Conservation (phyloP, 495 filamentous ascomycete species). For the Aspergillus biplanus region DNA sequence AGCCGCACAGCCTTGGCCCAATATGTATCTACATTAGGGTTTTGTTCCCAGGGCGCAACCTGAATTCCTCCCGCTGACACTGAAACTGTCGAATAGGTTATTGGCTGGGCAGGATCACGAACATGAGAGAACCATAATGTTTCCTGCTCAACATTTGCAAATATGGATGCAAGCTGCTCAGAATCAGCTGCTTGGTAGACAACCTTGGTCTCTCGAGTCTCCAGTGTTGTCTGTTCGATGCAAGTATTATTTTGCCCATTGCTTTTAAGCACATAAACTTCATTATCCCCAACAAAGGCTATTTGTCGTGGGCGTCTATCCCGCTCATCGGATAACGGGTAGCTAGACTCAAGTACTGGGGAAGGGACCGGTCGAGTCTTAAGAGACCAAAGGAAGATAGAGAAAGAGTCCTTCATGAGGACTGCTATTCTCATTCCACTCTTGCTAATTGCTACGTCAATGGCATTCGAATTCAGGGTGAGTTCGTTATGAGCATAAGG, state of each 20-base stretch:
- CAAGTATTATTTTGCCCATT: conserved; percentile 34
- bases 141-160: conserved; percentile 40
- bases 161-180: conserved; percentile 47
- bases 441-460: conserved; percentile 76
- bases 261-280: conserved; percentile 47
- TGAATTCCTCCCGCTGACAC: conserved; percentile 23
- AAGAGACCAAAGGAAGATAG: conserved; percentile 66
- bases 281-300: conserved; percentile 47
- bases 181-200: conserved; percentile 37
- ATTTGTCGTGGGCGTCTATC: conserved; percentile 46
- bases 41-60: conserved; percentile 33
- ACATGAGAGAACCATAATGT: conserved; percentile 49
- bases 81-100: conserved; percentile 38
- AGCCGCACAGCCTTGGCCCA: conserved; percentile 45
- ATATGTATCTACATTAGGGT: conserved; percentile 43
- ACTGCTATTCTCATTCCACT: conserved; percentile 71
- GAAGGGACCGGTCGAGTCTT: conserved; percentile 50
- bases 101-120: conserved; percentile 28
- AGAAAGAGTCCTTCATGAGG: conserved; percentile 64
- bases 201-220: conserved; percentile 38
- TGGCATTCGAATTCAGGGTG: conserved; percentile 58
- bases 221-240: conserved; percentile 44
- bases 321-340: conserved; percentile 43
- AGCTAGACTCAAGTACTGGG: conserved; percentile 51
- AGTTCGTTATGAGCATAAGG: conserved; percentile 89